Evolutionary conservation across 345 rosid species (phyloP), one percentile per base, ranked within the genome.

Genomic region (Rhizophora mangle): DNA sequence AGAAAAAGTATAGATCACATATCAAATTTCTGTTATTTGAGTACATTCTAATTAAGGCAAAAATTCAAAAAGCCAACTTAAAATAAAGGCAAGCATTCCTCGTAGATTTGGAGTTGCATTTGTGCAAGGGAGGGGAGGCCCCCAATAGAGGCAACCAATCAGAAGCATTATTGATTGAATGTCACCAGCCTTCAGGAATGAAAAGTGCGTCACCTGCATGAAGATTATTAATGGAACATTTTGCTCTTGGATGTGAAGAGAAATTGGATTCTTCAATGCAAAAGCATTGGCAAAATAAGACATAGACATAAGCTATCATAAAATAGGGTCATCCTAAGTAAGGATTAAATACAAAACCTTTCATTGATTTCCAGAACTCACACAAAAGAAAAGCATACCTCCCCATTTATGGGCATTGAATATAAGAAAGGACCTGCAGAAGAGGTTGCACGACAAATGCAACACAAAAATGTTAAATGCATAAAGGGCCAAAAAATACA

Each of bases 131-230:
- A 53, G 3, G 47, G 54, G 16, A 18, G 62, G 43, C 36, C 36
- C 18, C 6, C 21, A 9, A 20, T 52, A 52, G 32, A 27, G 19
- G 65, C 22, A 52, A 68, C 60, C 37, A 56, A 46, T 29, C 31
- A 22, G 31, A 65, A 67, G 64, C 61, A 58, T 55, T 62, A 51
- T 73, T 63, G 62, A 68, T 65, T 77, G 82, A 68, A 52, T 24
- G 90, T 85, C 83, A 88, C 93, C 97, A 92, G 83, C 97, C 99
- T 90, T 88, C 97, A 32, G 97, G 99, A 76, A 95, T 88, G 87
- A 90, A 95, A 77, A 95, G 87, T 77, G 89, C 96, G 83, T 90
- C 97, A 46, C 96, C 92, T 27, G 88, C 87, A 53, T 80, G 73
- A 74, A 95, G 96, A 74, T 79, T 78, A 85, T 65, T 70, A 67